Evolutionary conservation across 1,284 basidiomycete genomes (phyloP), one percentile per base, ranked within the genome.

Genomic region (Cutaneotrichosporon daszewskae): DNA sequence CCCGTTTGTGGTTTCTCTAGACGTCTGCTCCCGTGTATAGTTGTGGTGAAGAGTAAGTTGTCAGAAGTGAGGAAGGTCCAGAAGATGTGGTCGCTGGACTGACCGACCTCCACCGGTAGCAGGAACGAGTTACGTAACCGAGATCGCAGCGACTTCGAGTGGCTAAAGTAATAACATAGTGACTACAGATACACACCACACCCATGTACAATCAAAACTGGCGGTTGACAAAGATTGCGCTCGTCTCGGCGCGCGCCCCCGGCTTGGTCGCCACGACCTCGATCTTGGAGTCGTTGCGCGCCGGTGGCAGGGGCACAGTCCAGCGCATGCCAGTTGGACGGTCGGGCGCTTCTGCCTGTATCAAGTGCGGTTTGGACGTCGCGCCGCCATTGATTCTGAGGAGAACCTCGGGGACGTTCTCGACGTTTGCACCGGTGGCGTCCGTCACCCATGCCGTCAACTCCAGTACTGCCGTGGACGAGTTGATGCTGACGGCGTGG

Each of bases 401-500:
- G 9, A 46, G 43, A 3, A 65, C 44, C 29, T 64, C 64, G 4
- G 61, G 61, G 16, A 40, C 17, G 13, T 26, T 26, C 25, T 31
- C 28, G 8, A n/a, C 14, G 16, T 29, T 23, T 19, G 35, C 22
- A 10, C 34, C n/a, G 42, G n/a, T 32, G 31, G 26, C 39, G 9
- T 19, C 3, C 14, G 18, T 13, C 6, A 64, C 42, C 40, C 60
- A 64, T 12, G 66, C 68, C 12, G 62, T 64, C 22, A 71, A 42
- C 31, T 69, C 65, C 14, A 69, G 40, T 39, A 62, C 59, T 19
- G 58, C 39, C 4, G 64, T 66, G 3, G 50, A 47, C 0, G 49
- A 35, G 16, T 55, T 54, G n/a, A 69, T 47, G 6, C 63, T 39
- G 8, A 71, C 55, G 1, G 60, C 59, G 48, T 71, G 69, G 11